phyloP scores from a whole-genome alignment of 2,329 filamentous ascomycete species.

The Chaetomium sp. region DNA sequence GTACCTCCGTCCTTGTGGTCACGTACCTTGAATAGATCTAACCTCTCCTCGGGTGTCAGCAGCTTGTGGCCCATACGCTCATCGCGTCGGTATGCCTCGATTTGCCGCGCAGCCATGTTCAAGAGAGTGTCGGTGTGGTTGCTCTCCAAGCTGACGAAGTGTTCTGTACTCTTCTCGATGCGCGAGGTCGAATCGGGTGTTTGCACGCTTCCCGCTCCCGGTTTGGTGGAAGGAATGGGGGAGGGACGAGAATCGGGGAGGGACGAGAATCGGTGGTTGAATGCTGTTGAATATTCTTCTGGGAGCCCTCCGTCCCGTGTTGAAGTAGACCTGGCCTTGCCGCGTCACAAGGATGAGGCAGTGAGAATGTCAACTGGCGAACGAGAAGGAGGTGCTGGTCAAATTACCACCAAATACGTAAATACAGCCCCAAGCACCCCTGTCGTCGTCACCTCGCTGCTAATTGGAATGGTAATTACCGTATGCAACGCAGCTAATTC shows the following conservation, averaged over 20 bases:
- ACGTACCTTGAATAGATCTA: constrained; percentile 40
- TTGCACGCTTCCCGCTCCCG: too few relatives aligned
- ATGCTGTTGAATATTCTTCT: too few relatives aligned
- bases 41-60: constrained; percentile 37
- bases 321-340: not conserved
- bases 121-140: not conserved
- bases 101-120: constrained; percentile 34
- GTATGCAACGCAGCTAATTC: not conserved
- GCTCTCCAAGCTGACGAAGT: not conserved
- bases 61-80: constrained; percentile 37
- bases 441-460: not conserved
- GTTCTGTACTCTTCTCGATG: too few relatives aligned
- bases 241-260: too few relatives aligned
- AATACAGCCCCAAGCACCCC: not conserved
- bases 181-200: too few relatives aligned
- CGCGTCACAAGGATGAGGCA: constrained; percentile 1
- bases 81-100: constrained; percentile 39
- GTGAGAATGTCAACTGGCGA: not conserved
- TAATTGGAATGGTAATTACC: constrained; percentile 2
- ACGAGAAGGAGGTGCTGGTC: not conserved
- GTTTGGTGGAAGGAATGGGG: too few relatives aligned
- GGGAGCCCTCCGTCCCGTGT: too few relatives aligned
- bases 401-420: not conserved
- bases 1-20: constrained; percentile 14
- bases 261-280: too few relatives aligned